phyloP scores from a whole-genome alignment of 805 yeast species.

The Hanseniaspora occidentalis region DNA sequence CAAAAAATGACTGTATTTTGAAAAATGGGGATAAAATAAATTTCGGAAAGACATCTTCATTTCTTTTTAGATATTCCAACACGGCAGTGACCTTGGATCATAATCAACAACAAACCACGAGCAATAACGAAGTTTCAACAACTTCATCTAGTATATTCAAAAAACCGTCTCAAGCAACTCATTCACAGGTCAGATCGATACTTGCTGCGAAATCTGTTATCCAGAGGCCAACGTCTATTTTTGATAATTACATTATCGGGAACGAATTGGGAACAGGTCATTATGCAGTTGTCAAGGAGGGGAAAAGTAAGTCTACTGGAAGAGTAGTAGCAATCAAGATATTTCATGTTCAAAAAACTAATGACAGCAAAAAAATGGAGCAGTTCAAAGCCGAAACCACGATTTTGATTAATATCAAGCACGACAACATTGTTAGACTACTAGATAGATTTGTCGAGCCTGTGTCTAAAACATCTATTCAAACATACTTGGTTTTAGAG shows the following conservation, averaged over 20 bases:
- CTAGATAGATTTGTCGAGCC: slow-evolving; percentile 49
- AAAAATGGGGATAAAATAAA: slow-evolving; percentile 52
- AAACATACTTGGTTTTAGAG: slow-evolving; percentile 52
- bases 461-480: slow-evolving; percentile 29
- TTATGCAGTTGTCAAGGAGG: slow-evolving; percentile 71
- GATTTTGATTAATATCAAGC: slow-evolving; percentile 50
- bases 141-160: too few relatives aligned
- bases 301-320: slow-evolving; percentile 44
- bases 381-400: slow-evolving; percentile 55
- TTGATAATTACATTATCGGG: slow-evolving; percentile 39
- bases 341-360: slow-evolving; percentile 43
- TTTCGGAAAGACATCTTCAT: slow-evolving; percentile 43
- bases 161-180: background rate
- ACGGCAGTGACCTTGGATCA: background rate
- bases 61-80: slow-evolving; percentile 32
- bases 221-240: slow-evolving; percentile 28
- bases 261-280: slow-evolving; percentile 63
- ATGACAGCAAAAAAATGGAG: slow-evolving; percentile 27
- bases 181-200: background rate
- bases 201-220: background rate
- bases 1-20: slow-evolving; percentile 35
- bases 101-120: background rate
- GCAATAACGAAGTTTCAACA: background rate
- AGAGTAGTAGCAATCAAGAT: slow-evolving; percentile 61
- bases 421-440: slow-evolving; percentile 58